A percentile compares a stretch with the other conserved stretches of the same genome.
phyloP scores from a whole-genome alignment of 176 grass and related monocot species.

The Poa pratensis region DNA sequence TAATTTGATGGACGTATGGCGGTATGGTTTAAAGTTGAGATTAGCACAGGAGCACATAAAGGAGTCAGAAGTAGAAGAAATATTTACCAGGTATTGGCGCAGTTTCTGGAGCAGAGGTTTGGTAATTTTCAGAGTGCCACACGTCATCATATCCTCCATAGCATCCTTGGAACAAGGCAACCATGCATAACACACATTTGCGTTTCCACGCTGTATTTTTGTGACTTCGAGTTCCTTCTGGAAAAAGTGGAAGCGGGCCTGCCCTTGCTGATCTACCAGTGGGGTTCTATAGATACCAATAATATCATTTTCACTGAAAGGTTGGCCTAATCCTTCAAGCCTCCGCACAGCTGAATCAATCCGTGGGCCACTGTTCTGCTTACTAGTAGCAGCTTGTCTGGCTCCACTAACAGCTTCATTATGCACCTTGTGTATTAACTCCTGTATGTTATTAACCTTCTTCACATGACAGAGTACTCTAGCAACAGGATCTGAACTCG shows the following conservation, averaged over 20 bases:
- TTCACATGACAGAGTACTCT: conserved; percentile 55
- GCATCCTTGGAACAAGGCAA: conserved; percentile 65
- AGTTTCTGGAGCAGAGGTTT: conserved; percentile 67
- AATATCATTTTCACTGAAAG: conserved; percentile 64
- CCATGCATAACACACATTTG: conserved; percentile 90
- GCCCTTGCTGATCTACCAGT: conserved; percentile 57
- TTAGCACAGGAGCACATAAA: conserved; percentile 19
- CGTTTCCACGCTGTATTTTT: conserved; percentile 67
- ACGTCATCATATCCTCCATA: conserved; percentile 72
- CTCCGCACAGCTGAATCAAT: conserved; percentile 54
- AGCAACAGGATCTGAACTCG: conserved; percentile 64
- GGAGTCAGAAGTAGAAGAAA: conserved; percentile 33
- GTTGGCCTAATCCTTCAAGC: conserved; percentile 59
- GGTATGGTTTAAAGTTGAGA: background rate
- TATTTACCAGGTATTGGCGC: conserved; percentile 67
- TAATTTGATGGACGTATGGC: background rate
- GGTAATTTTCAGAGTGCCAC: conserved; percentile 55
- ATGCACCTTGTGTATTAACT: conserved; percentile 28
- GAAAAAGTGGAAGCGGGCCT: conserved; percentile 64
- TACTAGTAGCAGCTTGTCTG: conserved; percentile 10
- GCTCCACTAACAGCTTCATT: conserved; percentile 30
- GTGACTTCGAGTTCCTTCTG: conserved; percentile 60
- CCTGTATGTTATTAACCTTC: conserved; percentile 37
- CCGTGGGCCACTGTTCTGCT: conserved; percentile 26
- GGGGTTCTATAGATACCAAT: conserved; percentile 76